Evolutionary conservation across 345 rosid genomes (phyloP).

Genomic region (Durio zibethinus): DNA sequence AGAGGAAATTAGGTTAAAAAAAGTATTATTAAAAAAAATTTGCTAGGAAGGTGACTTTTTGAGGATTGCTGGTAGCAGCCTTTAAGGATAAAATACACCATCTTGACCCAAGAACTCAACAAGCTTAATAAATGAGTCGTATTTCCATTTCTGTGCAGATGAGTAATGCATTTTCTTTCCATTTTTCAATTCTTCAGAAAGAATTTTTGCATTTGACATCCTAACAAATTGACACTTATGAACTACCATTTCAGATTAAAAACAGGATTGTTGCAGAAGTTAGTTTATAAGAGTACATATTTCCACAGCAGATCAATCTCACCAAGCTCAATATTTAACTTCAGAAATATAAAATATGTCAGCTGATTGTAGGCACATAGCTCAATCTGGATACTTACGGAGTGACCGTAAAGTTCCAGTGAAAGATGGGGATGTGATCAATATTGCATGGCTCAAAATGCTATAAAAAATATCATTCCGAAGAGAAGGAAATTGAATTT

Average conservation of each 20-base stretch:
- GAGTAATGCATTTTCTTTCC: too few relatives aligned
- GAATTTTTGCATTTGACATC: not conserved
- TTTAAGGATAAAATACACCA: not conserved
- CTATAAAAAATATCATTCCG: not conserved
- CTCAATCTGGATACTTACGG: too few relatives aligned
- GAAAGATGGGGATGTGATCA: not conserved
- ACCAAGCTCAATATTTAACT: not conserved
- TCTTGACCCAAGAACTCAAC: not conserved
- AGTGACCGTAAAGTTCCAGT: too few relatives aligned
- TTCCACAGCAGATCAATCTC: not conserved
- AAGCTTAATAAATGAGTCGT: not conserved
- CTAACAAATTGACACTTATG: not conserved
- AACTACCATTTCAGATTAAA: not conserved
- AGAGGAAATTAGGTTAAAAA: too few relatives aligned
- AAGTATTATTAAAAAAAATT: too few relatives aligned
- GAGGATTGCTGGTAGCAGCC: too few relatives aligned
- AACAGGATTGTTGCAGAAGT: too few relatives aligned
- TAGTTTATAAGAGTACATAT: not conserved
- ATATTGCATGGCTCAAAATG: not conserved
- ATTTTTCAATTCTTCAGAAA: not conserved
- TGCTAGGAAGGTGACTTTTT: too few relatives aligned
- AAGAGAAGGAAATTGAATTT: not conserved
- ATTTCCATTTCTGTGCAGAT: not conserved
- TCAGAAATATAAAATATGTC: too few relatives aligned
- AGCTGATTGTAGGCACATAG: too few relatives aligned